Conservation (phyloP, 2,329 filamentous ascomycete species). For the Aspergillus sp. region DNA sequence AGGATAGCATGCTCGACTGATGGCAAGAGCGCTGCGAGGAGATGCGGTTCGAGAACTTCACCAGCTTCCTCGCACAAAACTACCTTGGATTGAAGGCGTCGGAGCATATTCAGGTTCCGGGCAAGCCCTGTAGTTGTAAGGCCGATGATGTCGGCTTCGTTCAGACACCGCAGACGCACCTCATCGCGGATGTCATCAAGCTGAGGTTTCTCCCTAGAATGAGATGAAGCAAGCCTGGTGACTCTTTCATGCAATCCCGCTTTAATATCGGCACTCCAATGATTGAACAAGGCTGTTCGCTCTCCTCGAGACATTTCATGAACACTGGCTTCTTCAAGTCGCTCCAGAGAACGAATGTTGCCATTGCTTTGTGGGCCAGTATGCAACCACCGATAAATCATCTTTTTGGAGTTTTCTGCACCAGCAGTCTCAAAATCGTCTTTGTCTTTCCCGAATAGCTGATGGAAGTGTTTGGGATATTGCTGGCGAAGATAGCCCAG, state of each 20-base stretch:
- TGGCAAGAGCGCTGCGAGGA: conserved; percentile 34
- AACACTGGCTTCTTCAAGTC: conserved; percentile 6
- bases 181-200: conserved; percentile 17
- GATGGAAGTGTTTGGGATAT: conserved; percentile 8
- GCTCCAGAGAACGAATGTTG: conserved; percentile 1
- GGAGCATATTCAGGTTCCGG: conserved; percentile 37
- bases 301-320: conserved; percentile 17
- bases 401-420: conserved; percentile 1
- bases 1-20: conserved; percentile 36
- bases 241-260: background rate
- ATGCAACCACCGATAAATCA: no score
- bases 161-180: conserved; percentile 20
- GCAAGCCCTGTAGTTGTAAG: conserved; percentile 49
- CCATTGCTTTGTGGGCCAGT: no score
- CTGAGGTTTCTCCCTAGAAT: conserved; percentile 3
- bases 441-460: conserved; percentile 14
- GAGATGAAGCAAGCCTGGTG: background rate
- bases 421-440: conserved; percentile 11
- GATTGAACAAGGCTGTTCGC: conserved; percentile 15
- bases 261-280: conserved; percentile 20
- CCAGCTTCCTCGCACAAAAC: conserved; percentile 39
- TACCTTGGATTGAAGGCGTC: conserved; percentile 35
- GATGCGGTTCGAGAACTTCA: conserved; percentile 36
- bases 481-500: conserved; percentile 9
- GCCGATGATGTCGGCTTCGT: conserved; percentile 44